A percentile compares a stretch with the other conserved stretches of the same genome.
These are phyloP conservation scores for Termitomyces sp. DNA, from an alignment of 768 basidiomycete genomes.

Conservation along the genomic window DNA sequence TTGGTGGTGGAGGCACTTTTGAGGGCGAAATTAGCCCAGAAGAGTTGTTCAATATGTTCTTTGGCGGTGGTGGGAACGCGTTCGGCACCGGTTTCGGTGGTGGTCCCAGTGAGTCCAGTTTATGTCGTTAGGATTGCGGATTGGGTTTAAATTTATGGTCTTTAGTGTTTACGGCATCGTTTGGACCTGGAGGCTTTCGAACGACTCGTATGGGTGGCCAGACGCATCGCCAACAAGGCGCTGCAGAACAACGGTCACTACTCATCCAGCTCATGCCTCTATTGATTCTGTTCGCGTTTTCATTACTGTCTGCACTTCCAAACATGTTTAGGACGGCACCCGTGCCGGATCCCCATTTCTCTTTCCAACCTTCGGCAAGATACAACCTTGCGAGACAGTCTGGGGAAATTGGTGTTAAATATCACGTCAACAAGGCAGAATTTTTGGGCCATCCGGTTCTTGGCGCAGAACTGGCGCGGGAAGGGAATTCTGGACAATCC, in stretches of 20 bases:
- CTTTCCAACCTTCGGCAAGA: slow-evolving; percentile 55
- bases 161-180: slow-evolving; percentile 69
- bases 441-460: slow-evolving; percentile 74
- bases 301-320: slow-evolving; percentile 76
- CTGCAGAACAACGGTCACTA: slow-evolving; percentile 50
- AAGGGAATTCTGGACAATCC: slow-evolving; percentile 27
- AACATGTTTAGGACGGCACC: slow-evolving; percentile 61
- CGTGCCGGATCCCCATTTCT: slow-evolving; percentile 75
- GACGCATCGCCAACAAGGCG: slow-evolving; percentile 23
- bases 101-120: slow-evolving; percentile 38
- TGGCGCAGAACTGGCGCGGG: slow-evolving; percentile 60
- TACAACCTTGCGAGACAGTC: slow-evolving; percentile 74
- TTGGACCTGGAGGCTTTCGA: slow-evolving; percentile 81
- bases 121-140: slow-evolving; percentile 5
- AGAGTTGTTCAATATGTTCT: slow-evolving; percentile 98
- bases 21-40: slow-evolving; percentile 91
- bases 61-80: slow-evolving; percentile 66
- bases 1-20: slow-evolving; percentile 45
- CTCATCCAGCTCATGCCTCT: slow-evolving; percentile 81
- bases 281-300: slow-evolving; percentile 78
- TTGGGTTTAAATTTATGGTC: neutral
- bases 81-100: slow-evolving; percentile 48
- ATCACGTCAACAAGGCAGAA: slow-evolving; percentile 79
- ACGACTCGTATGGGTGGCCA: slow-evolving; percentile 53
- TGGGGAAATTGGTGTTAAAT: slow-evolving; percentile 60